Conservation (phyloP, 495 filamentous ascomycete genomes). For the Podospora comata region DNA sequence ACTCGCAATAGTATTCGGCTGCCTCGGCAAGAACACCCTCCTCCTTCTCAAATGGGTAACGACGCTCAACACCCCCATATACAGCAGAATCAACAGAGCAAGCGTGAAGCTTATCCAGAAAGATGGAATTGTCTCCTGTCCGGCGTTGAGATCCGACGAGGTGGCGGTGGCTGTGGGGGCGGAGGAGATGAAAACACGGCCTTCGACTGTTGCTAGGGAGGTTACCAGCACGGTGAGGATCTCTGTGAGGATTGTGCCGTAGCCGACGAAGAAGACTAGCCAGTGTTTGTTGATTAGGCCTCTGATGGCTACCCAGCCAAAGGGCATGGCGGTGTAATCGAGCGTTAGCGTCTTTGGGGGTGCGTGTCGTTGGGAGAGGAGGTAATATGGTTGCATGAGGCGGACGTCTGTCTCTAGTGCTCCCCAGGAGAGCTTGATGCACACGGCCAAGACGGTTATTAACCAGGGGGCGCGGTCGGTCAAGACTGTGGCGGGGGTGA, state of each 20-base stretch:
- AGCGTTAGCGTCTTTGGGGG: constrained; percentile 60
- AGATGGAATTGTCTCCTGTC: constrained; percentile 58
- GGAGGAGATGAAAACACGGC: constrained; percentile 49
- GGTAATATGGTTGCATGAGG: constrained; percentile 73
- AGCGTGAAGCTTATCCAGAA: constrained; percentile 60
- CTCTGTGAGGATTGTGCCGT: constrained; percentile 62
- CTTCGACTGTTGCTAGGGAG: constrained; percentile 57
- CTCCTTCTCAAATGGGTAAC: constrained; percentile 55
- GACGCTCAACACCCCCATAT: constrained; percentile 50
- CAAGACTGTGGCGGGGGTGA: constrained; percentile 51
- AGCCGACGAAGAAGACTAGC: constrained; percentile 58
- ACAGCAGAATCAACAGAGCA: constrained; percentile 55
- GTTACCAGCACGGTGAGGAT: constrained; percentile 65
- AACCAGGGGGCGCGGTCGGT: constrained; percentile 62
- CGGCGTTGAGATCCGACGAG: constrained; percentile 40
- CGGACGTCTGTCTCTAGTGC: constrained; percentile 68
- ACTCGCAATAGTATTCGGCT: constrained; percentile 68
- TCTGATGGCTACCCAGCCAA: constrained; percentile 59
- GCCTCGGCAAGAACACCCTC: constrained; percentile 64
- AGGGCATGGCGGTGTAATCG: constrained; percentile 68
- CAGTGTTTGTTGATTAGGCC: constrained; percentile 61
- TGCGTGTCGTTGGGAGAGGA: constrained; percentile 61
- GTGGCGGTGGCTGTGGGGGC: constrained; percentile 18
- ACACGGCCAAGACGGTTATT: constrained; percentile 58
- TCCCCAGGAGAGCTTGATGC: constrained; percentile 64